These are phyloP conservation scores for Petunia hybrid DNA, from an alignment of 305 asterid genomes.

Conservation along the genomic window DNA sequence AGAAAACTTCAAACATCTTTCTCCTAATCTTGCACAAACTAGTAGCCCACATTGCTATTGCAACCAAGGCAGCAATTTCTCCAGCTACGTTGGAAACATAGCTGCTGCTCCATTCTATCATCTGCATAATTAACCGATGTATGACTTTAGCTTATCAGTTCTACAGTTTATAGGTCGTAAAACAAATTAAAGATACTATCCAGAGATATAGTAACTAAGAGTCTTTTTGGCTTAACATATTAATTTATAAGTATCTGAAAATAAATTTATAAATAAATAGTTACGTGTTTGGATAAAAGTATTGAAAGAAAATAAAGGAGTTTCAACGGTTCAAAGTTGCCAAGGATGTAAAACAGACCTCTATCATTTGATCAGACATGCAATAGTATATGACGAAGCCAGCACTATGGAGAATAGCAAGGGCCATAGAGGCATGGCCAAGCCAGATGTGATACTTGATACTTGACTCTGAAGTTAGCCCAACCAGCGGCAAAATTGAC, in stretches of 20 bases:
- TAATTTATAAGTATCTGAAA: too few relatives aligned
- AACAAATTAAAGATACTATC: background rate
- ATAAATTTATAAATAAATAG: too few relatives aligned
- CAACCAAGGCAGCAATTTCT: constrained; percentile 40
- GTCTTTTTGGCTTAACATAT: background rate
- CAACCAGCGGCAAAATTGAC: constrained; percentile 51
- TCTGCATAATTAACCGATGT: constrained; percentile 33
- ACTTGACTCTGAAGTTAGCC: constrained; percentile 58
- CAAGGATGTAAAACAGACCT: constrained; percentile 32
- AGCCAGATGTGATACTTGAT: constrained; percentile 64
- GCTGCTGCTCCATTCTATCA: constrained; percentile 46
- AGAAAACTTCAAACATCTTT: constrained; percentile 51
- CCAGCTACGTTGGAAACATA: constrained; percentile 45
- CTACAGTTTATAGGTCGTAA: background rate
- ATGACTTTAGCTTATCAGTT: background rate
- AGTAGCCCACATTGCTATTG: constrained; percentile 45
- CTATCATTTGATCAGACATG: constrained; percentile 46
- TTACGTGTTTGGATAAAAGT: too few relatives aligned
- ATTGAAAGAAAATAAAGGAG: too few relatives aligned
- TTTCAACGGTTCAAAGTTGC: too few relatives aligned
- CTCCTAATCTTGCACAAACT: constrained; percentile 46
- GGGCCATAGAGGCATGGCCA: constrained; percentile 49
- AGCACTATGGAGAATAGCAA: constrained; percentile 47
- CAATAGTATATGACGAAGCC: constrained; percentile 53
- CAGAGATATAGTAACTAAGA: background rate